phyloP scores from a whole-genome alignment of 2,329 filamentous ascomycete species.

The Penicillium concentricum region DNA sequence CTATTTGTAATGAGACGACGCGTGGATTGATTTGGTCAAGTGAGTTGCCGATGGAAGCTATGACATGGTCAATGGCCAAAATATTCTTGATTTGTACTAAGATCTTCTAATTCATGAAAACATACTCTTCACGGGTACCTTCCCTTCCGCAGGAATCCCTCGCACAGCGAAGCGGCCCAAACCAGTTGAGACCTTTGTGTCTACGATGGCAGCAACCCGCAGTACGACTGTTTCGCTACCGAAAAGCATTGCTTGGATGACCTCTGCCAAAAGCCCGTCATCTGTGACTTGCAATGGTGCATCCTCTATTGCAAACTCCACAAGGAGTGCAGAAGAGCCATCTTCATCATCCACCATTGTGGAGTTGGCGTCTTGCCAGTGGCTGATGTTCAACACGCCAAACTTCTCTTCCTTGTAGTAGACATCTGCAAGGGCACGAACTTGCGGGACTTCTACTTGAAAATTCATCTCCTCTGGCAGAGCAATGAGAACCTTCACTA shows the following conservation, averaged over 20 bases:
- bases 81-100: conserved; percentile 21
- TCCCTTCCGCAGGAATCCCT: conserved; percentile 77
- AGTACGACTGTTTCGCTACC: conserved; percentile 68
- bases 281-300: conserved; percentile 82
- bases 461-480: conserved; percentile 87
- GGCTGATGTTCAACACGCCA: conserved; percentile 71
- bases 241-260: conserved; percentile 79
- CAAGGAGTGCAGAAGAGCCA: conserved; percentile 64
- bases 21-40: conserved; percentile 58
- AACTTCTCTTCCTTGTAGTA: conserved; percentile 76
- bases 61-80: conserved; percentile 24
- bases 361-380: conserved; percentile 85
- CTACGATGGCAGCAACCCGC: conserved; percentile 74
- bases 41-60: conserved; percentile 60
- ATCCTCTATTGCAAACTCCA: conserved; percentile 73
- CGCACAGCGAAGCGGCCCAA: conserved; percentile 79
- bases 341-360: conserved; percentile 62
- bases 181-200: conserved; percentile 77
- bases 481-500: conserved; percentile 73
- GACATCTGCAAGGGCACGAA: conserved; percentile 77
- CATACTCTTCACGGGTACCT: conserved; percentile 92
- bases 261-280: conserved; percentile 71
- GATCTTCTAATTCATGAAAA: conserved; percentile 36
- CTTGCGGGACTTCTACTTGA: conserved; percentile 70
- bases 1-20: conserved; percentile 68